These are phyloP conservation scores for Venturia oleaginea DNA, from an alignment of 2,329 filamentous ascomycete species.

Conservation along the genomic window DNA sequence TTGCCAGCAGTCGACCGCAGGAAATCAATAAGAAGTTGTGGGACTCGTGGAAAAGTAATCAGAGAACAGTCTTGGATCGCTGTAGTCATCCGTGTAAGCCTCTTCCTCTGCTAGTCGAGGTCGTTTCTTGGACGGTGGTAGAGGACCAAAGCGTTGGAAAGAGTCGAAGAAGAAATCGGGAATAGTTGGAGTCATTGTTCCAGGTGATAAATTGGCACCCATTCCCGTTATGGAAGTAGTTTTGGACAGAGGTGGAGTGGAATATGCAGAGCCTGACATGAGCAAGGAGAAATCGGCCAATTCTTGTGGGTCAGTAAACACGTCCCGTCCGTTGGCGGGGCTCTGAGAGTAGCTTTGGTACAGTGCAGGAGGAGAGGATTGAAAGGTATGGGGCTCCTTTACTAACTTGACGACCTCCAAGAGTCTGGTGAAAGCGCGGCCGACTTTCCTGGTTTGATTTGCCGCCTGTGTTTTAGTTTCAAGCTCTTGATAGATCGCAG, in stretches of 20 bases:
- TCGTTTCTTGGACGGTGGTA: not conserved
- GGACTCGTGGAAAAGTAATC: not conserved
- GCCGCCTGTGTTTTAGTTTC: constrained; percentile 12
- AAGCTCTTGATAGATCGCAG: constrained; percentile 13
- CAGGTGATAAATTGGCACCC: not conserved
- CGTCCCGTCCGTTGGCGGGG: not conserved
- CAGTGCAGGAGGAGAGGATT: not conserved
- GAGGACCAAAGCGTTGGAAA: not conserved
- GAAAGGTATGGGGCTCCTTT: not conserved
- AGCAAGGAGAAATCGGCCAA: not conserved
- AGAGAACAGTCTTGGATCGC: not conserved
- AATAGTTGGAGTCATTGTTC: not conserved
- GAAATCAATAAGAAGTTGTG: not conserved
- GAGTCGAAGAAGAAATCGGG: not conserved
- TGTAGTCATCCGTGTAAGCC: not conserved
- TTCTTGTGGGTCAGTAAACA: not conserved
- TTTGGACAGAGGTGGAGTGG: not conserved
- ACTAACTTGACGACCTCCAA: constrained; percentile 5
- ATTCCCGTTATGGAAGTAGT: not conserved
- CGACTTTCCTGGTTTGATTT: constrained; percentile 15
- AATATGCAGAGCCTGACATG: not conserved
- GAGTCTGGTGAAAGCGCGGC: constrained; percentile 12
- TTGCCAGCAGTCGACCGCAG: not conserved
- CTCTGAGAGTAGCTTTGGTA: not conserved
- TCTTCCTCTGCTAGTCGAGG: not conserved